phyloP scores from a whole-genome alignment of 2,329 filamentous ascomycete species.

The Alternaria hordeiaustralica region DNA sequence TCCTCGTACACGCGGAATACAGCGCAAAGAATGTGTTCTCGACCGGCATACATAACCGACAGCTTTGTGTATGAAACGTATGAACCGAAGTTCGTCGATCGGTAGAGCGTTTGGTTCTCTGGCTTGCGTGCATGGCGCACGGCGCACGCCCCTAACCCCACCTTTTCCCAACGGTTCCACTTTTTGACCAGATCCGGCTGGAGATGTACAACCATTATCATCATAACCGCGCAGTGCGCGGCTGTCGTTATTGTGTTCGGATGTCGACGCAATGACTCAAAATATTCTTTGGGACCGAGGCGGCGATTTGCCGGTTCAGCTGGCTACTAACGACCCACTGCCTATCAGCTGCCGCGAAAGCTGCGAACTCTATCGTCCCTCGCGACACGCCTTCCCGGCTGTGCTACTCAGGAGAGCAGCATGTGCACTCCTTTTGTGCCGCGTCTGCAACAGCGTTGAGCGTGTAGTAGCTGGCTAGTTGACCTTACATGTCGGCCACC shows the following conservation, averaged over 20 bases:
- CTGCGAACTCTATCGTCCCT: slow-evolving; percentile 26
- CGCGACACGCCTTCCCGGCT: slow-evolving; percentile 10
- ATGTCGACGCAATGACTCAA: slow-evolving; percentile 6
- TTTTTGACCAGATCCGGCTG: slow-evolving; percentile 15
- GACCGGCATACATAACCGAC: slow-evolving; percentile 5
- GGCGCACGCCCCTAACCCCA: slow-evolving; percentile 23
- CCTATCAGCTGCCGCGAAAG: slow-evolving; percentile 25
- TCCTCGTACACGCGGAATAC: slow-evolving; percentile 6
- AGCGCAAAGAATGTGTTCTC: slow-evolving; percentile 9
- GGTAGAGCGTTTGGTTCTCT: slow-evolving; percentile 11
- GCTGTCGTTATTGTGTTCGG: slow-evolving; percentile 17
- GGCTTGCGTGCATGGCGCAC: slow-evolving; percentile 24
- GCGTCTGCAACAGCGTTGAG: slow-evolving; percentile 9
- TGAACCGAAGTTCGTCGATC: slow-evolving; percentile 42
- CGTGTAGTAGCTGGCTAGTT: background rate
- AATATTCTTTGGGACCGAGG: slow-evolving; percentile 14
- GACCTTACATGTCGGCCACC: background rate
- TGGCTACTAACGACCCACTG: slow-evolving; percentile 22
- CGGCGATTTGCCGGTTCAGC: slow-evolving; percentile 10
- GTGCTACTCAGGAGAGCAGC: slow-evolving; percentile 10
- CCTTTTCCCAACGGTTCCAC: slow-evolving; percentile 30
- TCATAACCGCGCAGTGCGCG: slow-evolving; percentile 42
- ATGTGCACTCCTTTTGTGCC: slow-evolving; percentile 1
- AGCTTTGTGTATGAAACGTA: slow-evolving; percentile 5
- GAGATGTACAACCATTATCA: slow-evolving; percentile 8